Evolutionary conservation across 352 stramenopile species (phyloP).

Genomic region (Phytophthora hibernalis): DNA sequence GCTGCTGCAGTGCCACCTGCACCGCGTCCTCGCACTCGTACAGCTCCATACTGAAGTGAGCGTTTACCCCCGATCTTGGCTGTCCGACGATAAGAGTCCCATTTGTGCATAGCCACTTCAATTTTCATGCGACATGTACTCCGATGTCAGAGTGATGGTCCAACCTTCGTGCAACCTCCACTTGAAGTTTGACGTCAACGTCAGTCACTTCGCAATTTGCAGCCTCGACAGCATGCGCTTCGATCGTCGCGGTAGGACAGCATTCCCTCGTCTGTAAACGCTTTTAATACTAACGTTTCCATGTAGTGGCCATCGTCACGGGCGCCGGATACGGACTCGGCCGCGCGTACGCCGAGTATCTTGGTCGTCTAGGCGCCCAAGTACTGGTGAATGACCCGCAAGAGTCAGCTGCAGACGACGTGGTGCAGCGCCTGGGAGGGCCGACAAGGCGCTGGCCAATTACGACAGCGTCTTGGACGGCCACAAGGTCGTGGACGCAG

Average conservation of each 20-base stretch:
- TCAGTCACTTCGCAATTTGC: constrained; percentile 7
- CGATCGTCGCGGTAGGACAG: constrained; percentile 48
- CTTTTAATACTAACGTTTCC: neutral
- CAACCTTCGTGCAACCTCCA: neutral
- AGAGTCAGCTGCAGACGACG: constrained; percentile 59
- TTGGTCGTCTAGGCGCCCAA: constrained; percentile 69
- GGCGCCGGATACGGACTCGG: constrained; percentile 87
- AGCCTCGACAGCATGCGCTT: constrained; percentile 49
- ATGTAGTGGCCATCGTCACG: constrained; percentile 84
- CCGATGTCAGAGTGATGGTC: neutral
- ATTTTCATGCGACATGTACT: neutral
- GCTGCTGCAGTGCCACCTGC: constrained; percentile 72
- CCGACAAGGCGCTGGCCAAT: constrained; percentile 61
- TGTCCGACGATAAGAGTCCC: constrained; percentile 21
- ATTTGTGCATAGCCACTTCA: neutral
- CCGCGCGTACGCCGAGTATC: constrained; percentile 79
- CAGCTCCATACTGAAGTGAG: constrained; percentile 61
- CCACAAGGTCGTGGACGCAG: constrained; percentile 83
- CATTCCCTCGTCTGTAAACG: neutral
- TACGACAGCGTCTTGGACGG: constrained; percentile 81
- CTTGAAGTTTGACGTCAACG: constrained; percentile 20
- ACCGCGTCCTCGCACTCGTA: constrained; percentile 85
- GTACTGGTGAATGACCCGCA: constrained; percentile 89
- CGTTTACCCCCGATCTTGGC: neutral
- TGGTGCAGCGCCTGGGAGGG: constrained; percentile 65